Percentiles rank a stretch among this genome's conserved stretches.
Evolutionary conservation across 83 land plant species (phyloP).

Genomic region (Picea abies): DNA sequence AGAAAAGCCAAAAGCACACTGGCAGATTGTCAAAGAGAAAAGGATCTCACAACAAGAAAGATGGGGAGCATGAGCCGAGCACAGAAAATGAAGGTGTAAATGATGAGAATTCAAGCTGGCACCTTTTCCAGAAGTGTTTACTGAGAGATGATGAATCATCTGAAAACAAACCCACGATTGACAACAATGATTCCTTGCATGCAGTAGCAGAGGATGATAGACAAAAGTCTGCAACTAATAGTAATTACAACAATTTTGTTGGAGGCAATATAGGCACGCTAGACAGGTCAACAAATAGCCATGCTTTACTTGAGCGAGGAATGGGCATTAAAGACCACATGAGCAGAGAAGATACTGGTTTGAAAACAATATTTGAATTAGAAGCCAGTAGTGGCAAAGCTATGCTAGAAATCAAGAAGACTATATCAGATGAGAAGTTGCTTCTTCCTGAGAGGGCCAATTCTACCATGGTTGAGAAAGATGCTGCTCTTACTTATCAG

Average conservation of each 20-base stretch:
- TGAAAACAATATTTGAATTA: background rate
- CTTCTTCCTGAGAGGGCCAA: background rate
- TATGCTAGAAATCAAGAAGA: background rate
- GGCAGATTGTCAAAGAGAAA: background rate
- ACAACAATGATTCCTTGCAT: background rate
- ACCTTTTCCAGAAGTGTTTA: constrained; percentile 4
- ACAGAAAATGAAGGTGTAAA: background rate
- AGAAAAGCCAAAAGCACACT: background rate
- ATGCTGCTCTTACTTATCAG: background rate
- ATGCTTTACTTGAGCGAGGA: constrained; percentile 1
- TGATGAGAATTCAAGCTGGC: constrained; percentile 14
- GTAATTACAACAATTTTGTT: no score
- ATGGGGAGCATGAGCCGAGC: background rate
- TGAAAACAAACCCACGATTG: background rate
- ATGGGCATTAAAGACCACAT: background rate
- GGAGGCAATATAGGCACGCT: no score
- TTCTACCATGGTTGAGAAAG: background rate
- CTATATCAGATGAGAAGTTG: background rate
- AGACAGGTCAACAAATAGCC: background rate
- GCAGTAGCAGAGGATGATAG: no score
- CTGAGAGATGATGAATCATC: constrained; percentile 14
- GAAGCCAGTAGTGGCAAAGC: background rate
- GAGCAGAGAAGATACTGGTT: background rate
- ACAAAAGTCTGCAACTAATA: no score
- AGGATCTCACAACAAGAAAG: background rate